Conservation (phyloP, 106 monocot species). For the Ottelia alismoides region DNA sequence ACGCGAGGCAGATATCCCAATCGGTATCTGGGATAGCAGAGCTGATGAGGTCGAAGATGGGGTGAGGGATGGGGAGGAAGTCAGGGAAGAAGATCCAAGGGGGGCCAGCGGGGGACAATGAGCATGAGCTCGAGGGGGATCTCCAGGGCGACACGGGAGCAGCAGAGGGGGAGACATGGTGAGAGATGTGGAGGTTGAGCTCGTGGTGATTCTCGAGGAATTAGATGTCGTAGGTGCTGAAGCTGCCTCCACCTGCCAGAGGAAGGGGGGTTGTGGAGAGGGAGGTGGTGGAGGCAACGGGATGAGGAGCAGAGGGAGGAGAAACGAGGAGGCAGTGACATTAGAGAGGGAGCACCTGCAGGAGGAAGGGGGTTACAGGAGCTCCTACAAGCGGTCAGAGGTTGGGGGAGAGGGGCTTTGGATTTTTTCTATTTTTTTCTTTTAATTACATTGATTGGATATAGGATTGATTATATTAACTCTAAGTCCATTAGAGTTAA, state of each 20-base stretch:
- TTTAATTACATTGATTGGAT: too few species aligned
- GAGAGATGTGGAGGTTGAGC: constrained; percentile 67
- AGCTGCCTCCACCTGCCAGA: constrained; percentile 63
- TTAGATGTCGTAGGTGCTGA: constrained; percentile 77
- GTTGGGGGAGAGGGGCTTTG: too few species aligned
- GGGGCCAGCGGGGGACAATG: constrained; percentile 81
- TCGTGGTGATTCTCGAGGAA: constrained; percentile 89
- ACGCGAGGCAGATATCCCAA: constrained; percentile 93
- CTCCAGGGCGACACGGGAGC: constrained; percentile 91
- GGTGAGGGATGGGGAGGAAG: constrained; percentile 85
- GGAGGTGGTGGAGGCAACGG: too few species aligned
- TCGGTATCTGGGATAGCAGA: constrained; percentile 95
- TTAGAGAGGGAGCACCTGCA: too few species aligned
- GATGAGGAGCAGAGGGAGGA: too few species aligned
- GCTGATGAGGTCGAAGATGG: constrained; percentile 97
- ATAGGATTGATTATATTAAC: too few species aligned
- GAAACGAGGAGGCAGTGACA: too few species aligned
- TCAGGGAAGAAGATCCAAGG: constrained; percentile 99
- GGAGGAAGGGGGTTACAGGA: too few species aligned
- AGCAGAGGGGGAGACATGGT: constrained; percentile 60
- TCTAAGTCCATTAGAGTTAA: too few species aligned
- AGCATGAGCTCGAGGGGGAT: constrained; percentile 90
- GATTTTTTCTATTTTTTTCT: too few species aligned
- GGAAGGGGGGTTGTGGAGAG: too few species aligned
- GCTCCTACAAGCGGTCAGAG: too few species aligned